Evolutionary conservation across 1,284 basidiomycete genomes (phyloP), one percentile per base, ranked within the genome.

Genomic region (Leccinum pseudoinsigne): DNA sequence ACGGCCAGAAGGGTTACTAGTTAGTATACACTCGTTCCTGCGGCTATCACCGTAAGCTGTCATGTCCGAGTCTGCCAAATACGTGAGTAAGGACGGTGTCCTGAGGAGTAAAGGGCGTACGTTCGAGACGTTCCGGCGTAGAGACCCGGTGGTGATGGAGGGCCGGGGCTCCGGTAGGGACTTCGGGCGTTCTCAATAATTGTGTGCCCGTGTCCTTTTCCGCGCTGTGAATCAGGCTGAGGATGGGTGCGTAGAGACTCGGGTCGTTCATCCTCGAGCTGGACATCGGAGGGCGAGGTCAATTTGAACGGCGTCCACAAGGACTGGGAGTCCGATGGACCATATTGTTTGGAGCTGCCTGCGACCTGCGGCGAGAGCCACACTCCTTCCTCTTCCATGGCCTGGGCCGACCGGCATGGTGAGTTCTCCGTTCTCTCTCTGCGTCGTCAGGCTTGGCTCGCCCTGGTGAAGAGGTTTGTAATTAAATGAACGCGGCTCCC

Each of bases 61-160:
- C 26, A 26, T 26, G 26, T 26, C 26, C 26, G 26, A 26, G 26
- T 26, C 7, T 67, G 18, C 77, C 76, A 16, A 82, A 78, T 18
- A 88, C 77, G 58, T 83, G 81, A 21, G 82, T 79, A 34, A 90
- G 73, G 57, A 85, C 74, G 31, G 79, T 79, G 34, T 34, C 34
- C 2, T 34, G 34, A 34, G 34, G 34, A 34, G 85, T 87, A 59
- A 79, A 78, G 58, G 82, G 69, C 14, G 58, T 55, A 21, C 6
- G 47, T 31, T 60, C 53, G 9, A 16, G 54, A 18, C 12, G 58
- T 26, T 60, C 62, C 9, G 53, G 59, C 3, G 21, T 12, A 34
- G 42, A 10, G 55, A n/a, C 28, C 8, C n/a, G 64, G 62, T 11
- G 53, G 60, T 34, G 59, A 36, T 12, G 50, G 38, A 6, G 53